Conservation (phyloP, 176 grass and related monocot genomes). For the Melocanna baccifera region DNA sequence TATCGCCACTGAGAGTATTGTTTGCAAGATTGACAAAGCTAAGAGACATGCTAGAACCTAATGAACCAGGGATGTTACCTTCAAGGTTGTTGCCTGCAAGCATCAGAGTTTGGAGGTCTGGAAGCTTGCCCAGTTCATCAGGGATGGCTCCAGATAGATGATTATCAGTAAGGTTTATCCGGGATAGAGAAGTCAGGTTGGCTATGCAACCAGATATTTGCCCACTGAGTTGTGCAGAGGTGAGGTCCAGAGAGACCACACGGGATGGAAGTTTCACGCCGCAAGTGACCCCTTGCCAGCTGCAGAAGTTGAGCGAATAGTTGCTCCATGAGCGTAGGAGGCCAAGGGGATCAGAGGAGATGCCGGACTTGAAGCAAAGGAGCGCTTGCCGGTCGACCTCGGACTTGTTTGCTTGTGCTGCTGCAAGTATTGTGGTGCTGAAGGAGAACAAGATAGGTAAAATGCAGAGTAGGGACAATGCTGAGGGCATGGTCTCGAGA, state of each 20-base stretch:
- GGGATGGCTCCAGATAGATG: conserved; percentile 12
- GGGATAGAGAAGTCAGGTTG: conserved; percentile 33
- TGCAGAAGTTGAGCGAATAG: too few relatives aligned
- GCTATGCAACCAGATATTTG: conserved; percentile 19
- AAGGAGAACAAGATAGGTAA: background rate
- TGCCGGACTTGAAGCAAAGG: too few relatives aligned
- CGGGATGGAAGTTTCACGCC: too few relatives aligned
- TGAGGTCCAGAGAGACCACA: too few relatives aligned
- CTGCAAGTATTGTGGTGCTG: background rate
- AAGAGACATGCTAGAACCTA: background rate
- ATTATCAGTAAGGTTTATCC: conserved; percentile 23
- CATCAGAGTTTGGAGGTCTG: background rate
- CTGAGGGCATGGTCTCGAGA: background rate
- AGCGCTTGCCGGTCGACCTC: too few relatives aligned
- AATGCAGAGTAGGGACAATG: background rate
- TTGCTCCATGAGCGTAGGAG: too few relatives aligned
- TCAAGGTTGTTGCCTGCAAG: background rate
- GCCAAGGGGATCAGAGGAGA: too few relatives aligned
- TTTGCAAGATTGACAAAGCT: background rate
- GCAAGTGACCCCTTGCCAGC: too few relatives aligned
- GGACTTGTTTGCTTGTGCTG: background rate
- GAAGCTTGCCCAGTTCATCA: background rate
- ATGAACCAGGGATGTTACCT: conserved; percentile 12
- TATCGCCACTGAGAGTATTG: too few relatives aligned
- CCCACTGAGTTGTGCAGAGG: background rate